Base-by-base conservation (phyloP, 495 filamentous ascomycete species). In the Podospora pseudocomata region DNA sequence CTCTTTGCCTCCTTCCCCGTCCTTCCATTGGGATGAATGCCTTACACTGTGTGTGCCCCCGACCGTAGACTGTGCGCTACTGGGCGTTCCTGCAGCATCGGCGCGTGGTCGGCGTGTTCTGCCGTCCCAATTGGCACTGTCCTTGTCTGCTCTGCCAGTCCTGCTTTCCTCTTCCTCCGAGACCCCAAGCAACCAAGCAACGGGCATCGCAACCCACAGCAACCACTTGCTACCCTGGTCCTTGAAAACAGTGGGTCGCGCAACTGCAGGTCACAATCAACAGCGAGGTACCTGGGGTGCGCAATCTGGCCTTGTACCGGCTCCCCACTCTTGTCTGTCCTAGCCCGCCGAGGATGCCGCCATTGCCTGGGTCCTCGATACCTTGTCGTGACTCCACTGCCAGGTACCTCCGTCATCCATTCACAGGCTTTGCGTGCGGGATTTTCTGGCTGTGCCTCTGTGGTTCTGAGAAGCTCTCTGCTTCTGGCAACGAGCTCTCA, bases 361-460 rank as follows among this genome's bases (percentile, higher is more conserved):
- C 18, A 69, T 59, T 66, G 53, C 57, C 56, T 58, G 39, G 28
- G 20, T 54, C 7, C 65, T 55, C 71, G 72, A 71, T 79, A 79
- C 77, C 69, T 77, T 61, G 28, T 53, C 55, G 63, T 32, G 64
- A 26, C 63, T 68, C 66, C 53, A 70, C 68, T 66, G 69, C 63
- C 18, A 69, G 7, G 76, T 77, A 78, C 72, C 73, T 34, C 28
- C 39, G 59, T 59, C 54, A 61, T 19, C 59, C 63, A 67, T 63
- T 49, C 39, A 49, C 39, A 49, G 39, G 39, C 39, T 49, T 26
- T 65, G 70, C 49, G 69, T 79, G 77, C 75, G 77, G 75, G 75
- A 79, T 79, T 79, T 79, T 77, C 74, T 69, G 71, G 68, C 70
- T 74, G 67, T 63, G 65, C 65, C 68, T 70, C 69, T 27, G 57